These are phyloP conservation scores for Xylariaceae sp. DNA, from an alignment of 2,329 filamentous ascomycete genomes.

Conservation along the genomic window DNA sequence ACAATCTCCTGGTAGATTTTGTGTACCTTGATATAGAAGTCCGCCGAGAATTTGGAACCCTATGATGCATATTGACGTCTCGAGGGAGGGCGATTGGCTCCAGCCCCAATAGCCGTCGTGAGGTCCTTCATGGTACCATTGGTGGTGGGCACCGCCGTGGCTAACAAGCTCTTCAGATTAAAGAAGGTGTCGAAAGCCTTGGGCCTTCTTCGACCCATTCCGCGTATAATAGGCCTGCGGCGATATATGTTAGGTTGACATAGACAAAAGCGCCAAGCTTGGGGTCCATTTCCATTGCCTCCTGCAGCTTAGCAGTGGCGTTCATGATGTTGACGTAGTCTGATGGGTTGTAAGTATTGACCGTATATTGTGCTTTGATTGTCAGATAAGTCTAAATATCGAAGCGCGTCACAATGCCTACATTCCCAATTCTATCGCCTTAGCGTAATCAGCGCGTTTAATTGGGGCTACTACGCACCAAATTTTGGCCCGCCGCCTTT, in stretches of 20 bases:
- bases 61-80: slow-evolving; percentile 3
- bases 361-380: slow-evolving; percentile 11
- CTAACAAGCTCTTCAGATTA: slow-evolving; percentile 10
- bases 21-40: slow-evolving; percentile 14
- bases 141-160: slow-evolving; percentile 1
- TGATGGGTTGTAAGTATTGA: slow-evolving; percentile 11
- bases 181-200: slow-evolving; percentile 12
- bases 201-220: neutral
- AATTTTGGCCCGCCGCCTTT: slow-evolving; percentile 20
- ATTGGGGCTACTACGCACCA: neutral
- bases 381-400: slow-evolving; percentile 13
- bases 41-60: slow-evolving; percentile 4
- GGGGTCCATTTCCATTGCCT: slow-evolving; percentile 15
- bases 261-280: slow-evolving; percentile 11
- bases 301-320: slow-evolving; percentile 8
- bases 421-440: too few relatives aligned
- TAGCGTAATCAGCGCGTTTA: too few relatives aligned
- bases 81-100: neutral
- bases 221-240: slow-evolving; percentile 14
- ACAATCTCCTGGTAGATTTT: slow-evolving; percentile 5
- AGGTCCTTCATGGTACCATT: slow-evolving; percentile 3
- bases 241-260: slow-evolving; percentile 9
- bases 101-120: neutral
- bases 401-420: slow-evolving; percentile 17
- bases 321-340: slow-evolving; percentile 13